Conservation (phyloP, 441 rosid genomes). For the Corymbia calophylla region DNA sequence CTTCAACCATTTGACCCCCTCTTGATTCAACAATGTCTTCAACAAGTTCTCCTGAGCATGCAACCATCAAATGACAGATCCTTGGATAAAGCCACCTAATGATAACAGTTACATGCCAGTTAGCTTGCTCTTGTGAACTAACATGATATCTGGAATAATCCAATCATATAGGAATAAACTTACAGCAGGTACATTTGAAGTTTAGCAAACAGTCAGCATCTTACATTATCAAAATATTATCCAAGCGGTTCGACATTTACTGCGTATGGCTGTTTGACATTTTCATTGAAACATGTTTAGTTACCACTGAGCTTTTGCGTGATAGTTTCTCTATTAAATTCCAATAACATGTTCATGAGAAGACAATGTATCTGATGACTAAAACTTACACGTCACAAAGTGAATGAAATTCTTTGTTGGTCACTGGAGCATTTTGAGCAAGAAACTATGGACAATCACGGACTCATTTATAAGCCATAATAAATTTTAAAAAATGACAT, state of each 20-base stretch:
- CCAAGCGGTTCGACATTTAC: not conserved
- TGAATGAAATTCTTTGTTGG: not conserved
- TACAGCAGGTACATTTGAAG: not conserved
- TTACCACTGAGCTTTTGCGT: not conserved
- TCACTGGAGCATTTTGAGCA: not conserved
- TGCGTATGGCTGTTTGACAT: not conserved
- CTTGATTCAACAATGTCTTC: too few relatives aligned
- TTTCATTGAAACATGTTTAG: not conserved
- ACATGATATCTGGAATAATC: not conserved
- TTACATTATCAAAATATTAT: not conserved
- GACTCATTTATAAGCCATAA: not conserved
- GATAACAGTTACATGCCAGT: constrained; percentile 3
- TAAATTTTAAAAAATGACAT: not conserved
- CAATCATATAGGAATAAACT: not conserved
- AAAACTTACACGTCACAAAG: not conserved
- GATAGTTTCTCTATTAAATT: too few relatives aligned
- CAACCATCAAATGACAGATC: too few relatives aligned
- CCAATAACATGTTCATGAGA: not conserved
- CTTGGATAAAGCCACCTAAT: constrained; percentile 43
- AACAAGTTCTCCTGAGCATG: too few relatives aligned
- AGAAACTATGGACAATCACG: not conserved
- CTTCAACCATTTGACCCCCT: too few relatives aligned
- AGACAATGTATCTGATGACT: not conserved
- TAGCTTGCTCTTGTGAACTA: constrained; percentile 3
- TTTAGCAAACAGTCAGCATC: not conserved